Conservation (phyloP, 768 basidiomycete genomes). For the Filobasidium wieringae region DNA sequence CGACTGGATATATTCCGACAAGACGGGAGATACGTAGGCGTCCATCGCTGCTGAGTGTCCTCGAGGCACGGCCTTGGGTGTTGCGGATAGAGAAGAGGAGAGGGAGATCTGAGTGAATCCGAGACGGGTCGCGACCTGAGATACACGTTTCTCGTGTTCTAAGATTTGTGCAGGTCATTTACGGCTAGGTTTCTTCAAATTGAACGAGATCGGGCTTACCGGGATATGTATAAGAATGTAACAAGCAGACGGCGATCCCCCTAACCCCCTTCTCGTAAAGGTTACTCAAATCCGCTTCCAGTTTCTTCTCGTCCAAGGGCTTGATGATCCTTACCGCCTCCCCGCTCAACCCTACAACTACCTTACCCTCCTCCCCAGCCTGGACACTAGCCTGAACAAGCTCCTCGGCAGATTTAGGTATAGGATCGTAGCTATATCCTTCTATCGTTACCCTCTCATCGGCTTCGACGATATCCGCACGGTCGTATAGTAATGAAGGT, state of each 20-base stretch:
- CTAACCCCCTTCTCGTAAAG: slow-evolving; percentile 71
- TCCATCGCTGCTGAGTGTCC: slow-evolving; percentile 87
- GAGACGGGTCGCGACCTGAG: slow-evolving; percentile 57
- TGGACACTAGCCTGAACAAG: slow-evolving; percentile 62
- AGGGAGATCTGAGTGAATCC: slow-evolving; percentile 87
- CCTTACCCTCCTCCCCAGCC: slow-evolving; percentile 63
- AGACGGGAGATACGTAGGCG: slow-evolving; percentile 85
- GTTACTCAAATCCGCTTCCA: slow-evolving; percentile 53
- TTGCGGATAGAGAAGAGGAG: slow-evolving; percentile 47
- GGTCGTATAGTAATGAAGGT: slow-evolving; percentile 51
- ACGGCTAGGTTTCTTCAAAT: too few species aligned
- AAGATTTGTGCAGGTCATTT: too few species aligned
- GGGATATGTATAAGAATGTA: slow-evolving; percentile 80
- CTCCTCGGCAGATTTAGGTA: too few species aligned
- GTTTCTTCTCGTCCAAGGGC: slow-evolving; percentile 53
- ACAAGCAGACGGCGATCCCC: slow-evolving; percentile 75
- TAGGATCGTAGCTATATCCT: slow-evolving; percentile 81
- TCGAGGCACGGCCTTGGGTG: slow-evolving; percentile 62
- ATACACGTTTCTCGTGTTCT: slow-evolving; percentile 64
- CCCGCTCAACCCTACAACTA: slow-evolving; percentile 71
- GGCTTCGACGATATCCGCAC: slow-evolving; percentile 50
- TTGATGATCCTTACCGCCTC: slow-evolving; percentile 77
- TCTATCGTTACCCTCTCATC: slow-evolving; percentile 92
- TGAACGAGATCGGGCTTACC: too few species aligned
- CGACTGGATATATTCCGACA: slow-evolving; percentile 70